Percentiles rank a stretch among this genome's conserved stretches.
phyloP scores from a whole-genome alignment of 768 basidiomycete genomes.

The Pleurotus citrinopileatus region DNA sequence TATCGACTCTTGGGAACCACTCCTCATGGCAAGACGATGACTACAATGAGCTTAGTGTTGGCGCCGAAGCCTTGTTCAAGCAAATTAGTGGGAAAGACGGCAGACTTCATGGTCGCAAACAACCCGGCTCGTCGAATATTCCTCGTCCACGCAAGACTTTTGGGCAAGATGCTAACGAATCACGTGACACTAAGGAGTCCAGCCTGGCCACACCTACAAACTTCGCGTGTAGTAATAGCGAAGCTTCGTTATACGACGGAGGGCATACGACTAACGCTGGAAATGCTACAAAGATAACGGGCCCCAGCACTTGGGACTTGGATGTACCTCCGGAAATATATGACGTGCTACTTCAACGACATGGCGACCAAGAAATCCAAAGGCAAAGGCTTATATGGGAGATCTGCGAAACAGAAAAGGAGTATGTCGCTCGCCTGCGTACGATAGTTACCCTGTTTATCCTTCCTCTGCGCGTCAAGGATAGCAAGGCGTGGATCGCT shows the following conservation, averaged over 20 bases:
- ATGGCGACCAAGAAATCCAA: slow-evolving; percentile 51
- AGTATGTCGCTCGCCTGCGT: slow-evolving; percentile 64
- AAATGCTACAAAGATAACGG: neutral
- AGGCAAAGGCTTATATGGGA: slow-evolving; percentile 70
- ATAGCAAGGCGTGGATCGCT: slow-evolving; percentile 72
- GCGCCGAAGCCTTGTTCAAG: slow-evolving; percentile 46
- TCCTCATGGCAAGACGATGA: slow-evolving; percentile 39
- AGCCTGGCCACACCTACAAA: neutral
- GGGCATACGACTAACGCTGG: neutral
- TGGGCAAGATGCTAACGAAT: neutral
- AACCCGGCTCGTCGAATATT: neutral
- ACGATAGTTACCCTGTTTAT: slow-evolving; percentile 72
- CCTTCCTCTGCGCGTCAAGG: slow-evolving; percentile 69
- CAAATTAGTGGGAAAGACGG: slow-evolving; percentile 27
- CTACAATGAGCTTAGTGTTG: slow-evolving; percentile 37
- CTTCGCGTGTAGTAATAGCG: neutral
- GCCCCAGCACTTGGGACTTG: slow-evolving; percentile 27
- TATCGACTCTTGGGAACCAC: slow-evolving; percentile 39
- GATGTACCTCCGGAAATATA: slow-evolving; percentile 29
- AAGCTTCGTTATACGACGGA: slow-evolving; percentile 3
- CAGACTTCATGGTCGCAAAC: neutral
- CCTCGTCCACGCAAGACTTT: neutral
- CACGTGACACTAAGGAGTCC: neutral
- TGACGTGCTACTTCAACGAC: slow-evolving; percentile 30
- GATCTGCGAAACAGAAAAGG: slow-evolving; percentile 64